phyloP scores from a whole-genome alignment of 352 stramenopile species.

The Pythium coloratum region DNA sequence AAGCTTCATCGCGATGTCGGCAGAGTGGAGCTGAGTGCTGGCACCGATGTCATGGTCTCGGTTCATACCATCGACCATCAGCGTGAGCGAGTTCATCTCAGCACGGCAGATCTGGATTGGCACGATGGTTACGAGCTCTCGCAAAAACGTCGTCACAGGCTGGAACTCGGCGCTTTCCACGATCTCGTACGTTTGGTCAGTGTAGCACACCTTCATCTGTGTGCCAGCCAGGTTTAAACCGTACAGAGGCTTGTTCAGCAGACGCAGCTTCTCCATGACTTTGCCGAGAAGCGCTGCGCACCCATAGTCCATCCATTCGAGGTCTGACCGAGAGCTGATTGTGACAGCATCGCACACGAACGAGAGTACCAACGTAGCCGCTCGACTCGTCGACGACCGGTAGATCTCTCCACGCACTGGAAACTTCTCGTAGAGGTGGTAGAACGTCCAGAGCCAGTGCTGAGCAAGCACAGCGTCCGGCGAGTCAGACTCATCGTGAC shows the following conservation, averaged over 20 bases:
- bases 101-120: constrained; percentile 75
- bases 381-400: neutral
- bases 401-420: constrained; percentile 25
- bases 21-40: neutral
- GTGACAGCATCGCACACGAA: constrained; percentile 6
- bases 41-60: constrained; percentile 17
- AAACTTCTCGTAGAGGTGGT: constrained; percentile 43
- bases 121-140: constrained; percentile 59
- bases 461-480: constrained; percentile 25
- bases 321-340: neutral
- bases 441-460: constrained; percentile 33
- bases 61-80: constrained; percentile 44
- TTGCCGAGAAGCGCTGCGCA: constrained; percentile 23
- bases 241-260: constrained; percentile 62
- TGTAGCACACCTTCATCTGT: neutral
- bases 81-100: constrained; percentile 50
- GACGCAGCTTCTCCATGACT: constrained; percentile 51
- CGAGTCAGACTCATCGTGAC: constrained; percentile 29
- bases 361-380: neutral
- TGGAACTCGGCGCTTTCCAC: neutral
- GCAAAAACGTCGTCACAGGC: constrained; percentile 31
- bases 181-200: neutral
- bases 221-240: constrained; percentile 27
- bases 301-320: neutral
- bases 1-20: constrained; percentile 13